These are phyloP conservation scores for Collariella sp. DNA, from an alignment of 495 filamentous ascomycete genomes.

Conservation along the genomic window DNA sequence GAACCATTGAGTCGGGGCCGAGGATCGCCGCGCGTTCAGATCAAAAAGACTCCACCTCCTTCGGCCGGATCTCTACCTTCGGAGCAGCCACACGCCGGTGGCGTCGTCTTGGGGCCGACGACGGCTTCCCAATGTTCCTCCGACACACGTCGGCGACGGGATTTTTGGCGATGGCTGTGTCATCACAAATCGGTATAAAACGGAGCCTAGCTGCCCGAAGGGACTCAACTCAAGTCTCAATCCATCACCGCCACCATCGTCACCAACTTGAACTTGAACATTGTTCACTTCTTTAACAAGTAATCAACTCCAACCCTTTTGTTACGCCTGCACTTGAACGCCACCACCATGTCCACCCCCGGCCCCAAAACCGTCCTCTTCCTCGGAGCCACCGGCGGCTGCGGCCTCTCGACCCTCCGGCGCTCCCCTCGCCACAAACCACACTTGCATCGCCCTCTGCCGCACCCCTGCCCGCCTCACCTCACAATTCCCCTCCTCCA, in stretches of 20 bases:
- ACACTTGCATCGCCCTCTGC: conserved; percentile 46
- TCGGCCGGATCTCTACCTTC: background rate
- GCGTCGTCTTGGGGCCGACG: background rate
- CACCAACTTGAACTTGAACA: too few relatives aligned
- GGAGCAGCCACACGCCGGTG: background rate
- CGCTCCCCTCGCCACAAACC: conserved; percentile 43
- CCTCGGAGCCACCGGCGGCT: conserved; percentile 51
- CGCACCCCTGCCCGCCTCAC: conserved; percentile 56
- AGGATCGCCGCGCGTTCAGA: background rate
- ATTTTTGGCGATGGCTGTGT: background rate
- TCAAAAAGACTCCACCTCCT: background rate
- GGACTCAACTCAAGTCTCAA: background rate
- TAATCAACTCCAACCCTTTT: too few relatives aligned
- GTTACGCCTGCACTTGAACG: too few relatives aligned
- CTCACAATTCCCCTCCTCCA: conserved; percentile 26
- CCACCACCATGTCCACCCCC: background rate
- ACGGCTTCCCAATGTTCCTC: background rate
- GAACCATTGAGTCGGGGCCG: background rate
- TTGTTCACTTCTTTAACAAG: too few relatives aligned
- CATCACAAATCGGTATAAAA: background rate
- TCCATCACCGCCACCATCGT: background rate
- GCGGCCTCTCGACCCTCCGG: conserved; percentile 38
- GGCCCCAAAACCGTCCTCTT: conserved; percentile 40
- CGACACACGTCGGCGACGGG: background rate
- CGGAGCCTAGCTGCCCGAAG: background rate